These are phyloP conservation scores for Salix purpurea DNA, from an alignment of 345 rosid genomes.

Conservation along the genomic window DNA sequence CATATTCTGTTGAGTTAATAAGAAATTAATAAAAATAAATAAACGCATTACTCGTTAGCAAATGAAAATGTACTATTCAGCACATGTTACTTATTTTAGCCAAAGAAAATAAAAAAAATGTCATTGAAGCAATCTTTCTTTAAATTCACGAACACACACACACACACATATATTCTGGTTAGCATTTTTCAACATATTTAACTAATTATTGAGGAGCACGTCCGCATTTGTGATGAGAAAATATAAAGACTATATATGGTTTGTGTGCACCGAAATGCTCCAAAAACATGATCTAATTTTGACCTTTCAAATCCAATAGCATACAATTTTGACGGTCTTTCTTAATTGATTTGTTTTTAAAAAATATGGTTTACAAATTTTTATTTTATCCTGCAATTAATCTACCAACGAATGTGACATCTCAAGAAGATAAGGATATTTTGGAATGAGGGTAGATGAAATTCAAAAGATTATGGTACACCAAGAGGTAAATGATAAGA, in stretches of 20 bases:
- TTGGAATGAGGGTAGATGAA: neutral
- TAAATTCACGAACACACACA: too few relatives aligned
- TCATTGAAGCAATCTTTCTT: too few relatives aligned
- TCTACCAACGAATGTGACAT: neutral
- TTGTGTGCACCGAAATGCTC: neutral
- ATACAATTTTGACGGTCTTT: neutral
- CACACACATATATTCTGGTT: too few relatives aligned
- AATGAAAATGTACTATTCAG: too few relatives aligned
- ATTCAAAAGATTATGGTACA: neutral
- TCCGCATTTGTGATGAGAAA: too few relatives aligned
- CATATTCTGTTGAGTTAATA: too few relatives aligned
- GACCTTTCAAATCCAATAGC: neutral
- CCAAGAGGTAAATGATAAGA: neutral
- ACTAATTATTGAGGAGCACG: too few relatives aligned
- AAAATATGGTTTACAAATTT: neutral
- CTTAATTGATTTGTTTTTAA: neutral
- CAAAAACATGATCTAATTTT: neutral
- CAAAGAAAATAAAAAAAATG: too few relatives aligned
- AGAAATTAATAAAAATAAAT: too few relatives aligned
- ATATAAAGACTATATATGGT: neutral
- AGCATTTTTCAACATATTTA: too few relatives aligned
- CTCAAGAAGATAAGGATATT: neutral
- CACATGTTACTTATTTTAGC: too few relatives aligned
- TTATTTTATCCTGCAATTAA: neutral
- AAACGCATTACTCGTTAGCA: too few relatives aligned